phyloP scores from a whole-genome alignment of 306 rosid genomes.

The Quercus rubra region DNA sequence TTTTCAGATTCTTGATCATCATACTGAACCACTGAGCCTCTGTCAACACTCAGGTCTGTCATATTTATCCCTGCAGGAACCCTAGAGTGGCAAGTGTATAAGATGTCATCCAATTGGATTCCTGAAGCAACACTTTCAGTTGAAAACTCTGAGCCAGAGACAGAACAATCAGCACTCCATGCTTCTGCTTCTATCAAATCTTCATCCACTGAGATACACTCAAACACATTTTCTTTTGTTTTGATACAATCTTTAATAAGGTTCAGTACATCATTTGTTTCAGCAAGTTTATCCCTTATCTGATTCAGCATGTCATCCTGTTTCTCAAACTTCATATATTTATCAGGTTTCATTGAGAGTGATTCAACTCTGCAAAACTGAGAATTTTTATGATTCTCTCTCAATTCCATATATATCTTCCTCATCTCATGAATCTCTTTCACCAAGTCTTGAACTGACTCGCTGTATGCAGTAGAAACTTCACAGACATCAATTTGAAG shows the following conservation, averaged over 20 bases:
- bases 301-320: slow-evolving; percentile 35
- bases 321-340: slow-evolving; percentile 26
- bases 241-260: slow-evolving; percentile 40
- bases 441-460: slow-evolving; percentile 39
- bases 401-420: slow-evolving; percentile 37
- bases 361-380: slow-evolving; percentile 23
- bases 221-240: slow-evolving; percentile 26
- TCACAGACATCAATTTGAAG: slow-evolving; percentile 31
- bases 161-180: slow-evolving; percentile 55
- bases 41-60: slow-evolving; percentile 22
- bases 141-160: slow-evolving; percentile 57
- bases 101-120: slow-evolving; percentile 19
- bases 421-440: slow-evolving; percentile 48
- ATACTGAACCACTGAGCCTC: slow-evolving; percentile 23
- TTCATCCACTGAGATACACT: slow-evolving; percentile 23
- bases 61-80: slow-evolving; percentile 21
- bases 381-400: slow-evolving; percentile 30
- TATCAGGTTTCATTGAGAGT: slow-evolving; percentile 22
- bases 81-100: slow-evolving; percentile 16
- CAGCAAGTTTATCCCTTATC: slow-evolving; percentile 45
- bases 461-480: slow-evolving; percentile 37
- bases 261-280: slow-evolving; percentile 47
- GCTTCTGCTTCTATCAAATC: slow-evolving; percentile 46
- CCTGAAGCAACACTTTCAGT: slow-evolving; percentile 42
- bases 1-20: slow-evolving; percentile 27